Base-by-base conservation (phyloP, 192 early-diverging fungal species). In the Podila verticillata region DNA sequence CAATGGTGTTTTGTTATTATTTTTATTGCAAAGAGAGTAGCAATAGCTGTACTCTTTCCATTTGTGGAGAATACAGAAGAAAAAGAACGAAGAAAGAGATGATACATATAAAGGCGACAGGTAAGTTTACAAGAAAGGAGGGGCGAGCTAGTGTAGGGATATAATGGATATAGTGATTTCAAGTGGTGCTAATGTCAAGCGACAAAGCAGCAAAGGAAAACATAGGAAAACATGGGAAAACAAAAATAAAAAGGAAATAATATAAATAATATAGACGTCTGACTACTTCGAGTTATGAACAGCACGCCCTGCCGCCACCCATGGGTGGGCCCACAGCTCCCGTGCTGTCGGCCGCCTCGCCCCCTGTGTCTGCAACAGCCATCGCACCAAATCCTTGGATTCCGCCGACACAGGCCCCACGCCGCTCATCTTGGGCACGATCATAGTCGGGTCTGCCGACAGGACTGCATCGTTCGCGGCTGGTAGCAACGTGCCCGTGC, bases 381-480 rank as follows among this genome's bases (percentile, higher is more conserved):
- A 80, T 24, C 82, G 51, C 49, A 89, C 85, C 8, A 90, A 59
- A 30, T 89, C 84, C 72, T 89, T 91, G 15, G 85, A 74, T 29
- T 87, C 81, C 26, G 82, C 59, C 7, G 72, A 74, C 7, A 77
- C 69, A 0, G 66, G 24, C 6, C 63, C 47, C 32, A 81, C 83
- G 0, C 72, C 68, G 4, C 74, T 61, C 77, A 68, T 84, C 57
- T 64, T 74, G 17, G 74, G 70, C 9, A 74, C 70, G 20, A 70
- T 47, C 59, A 68, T n/a, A n/a, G n/a, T 51, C 35, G 79, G 48
- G 7, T 28, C 62, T 0, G 57, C 56, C 1, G 26, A 44, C 39
- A 60, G 1, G 22, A 31, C 29, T 48, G 62, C 30, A 57, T 67
- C 22, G 63, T 17, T 32, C 39, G 49, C 13, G 7, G 67, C 57